Evolutionary conservation across 495 filamentous ascomycete species (phyloP), one percentile per base, ranked within the genome.

Genomic region (Bryoglossum gracile): DNA sequence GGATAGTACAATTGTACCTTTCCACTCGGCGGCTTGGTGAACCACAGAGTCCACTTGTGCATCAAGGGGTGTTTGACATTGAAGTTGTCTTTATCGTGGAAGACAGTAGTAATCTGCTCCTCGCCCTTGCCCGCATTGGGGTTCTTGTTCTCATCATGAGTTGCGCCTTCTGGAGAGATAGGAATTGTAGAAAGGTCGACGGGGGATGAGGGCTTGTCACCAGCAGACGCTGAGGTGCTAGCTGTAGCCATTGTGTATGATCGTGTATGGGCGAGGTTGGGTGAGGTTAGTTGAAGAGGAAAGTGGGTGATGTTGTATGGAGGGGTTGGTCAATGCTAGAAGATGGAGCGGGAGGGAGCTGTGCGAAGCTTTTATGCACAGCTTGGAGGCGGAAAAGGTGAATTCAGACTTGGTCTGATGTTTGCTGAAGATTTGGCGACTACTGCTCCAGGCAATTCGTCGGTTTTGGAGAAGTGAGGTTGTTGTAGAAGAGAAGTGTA

Each of bases 41-140:
- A 98, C 92, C 92, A 98, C 42, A 98, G 73, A 17, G 94, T 97
- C 92, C 92, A 98, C 59, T 85, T 82, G 70, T 95, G 83, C 78
- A 92, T 88, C 42, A 98, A 72, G 33, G 89, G 90, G 65, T 98
- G 92, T 73, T 97, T 97, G 63, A 96, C 90, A 62, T 94, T 97
- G 78, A 98, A 98, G 74, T 96, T 94, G 43, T 96, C 86, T 42
- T 89, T 81, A 70, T 95, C 84, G 65, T 98, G 88, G 73, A 98
- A 97, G 48, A 98, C 89, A 21, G 92, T 97, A 57, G 95, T 68
- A 16, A 79, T 69, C 51, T 88, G 80, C 45, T 72, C 66, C 14
- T 51, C 63, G 19, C 53, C 46, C 33, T 64, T 61, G 5, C 46
- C 54, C 9, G 55, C 68, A 35, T 64, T 67, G 14, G 58, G 55